These are phyloP conservation scores for Laguncularia racemosa DNA, from an alignment of 345 rosid genomes.

Conservation along the genomic window DNA sequence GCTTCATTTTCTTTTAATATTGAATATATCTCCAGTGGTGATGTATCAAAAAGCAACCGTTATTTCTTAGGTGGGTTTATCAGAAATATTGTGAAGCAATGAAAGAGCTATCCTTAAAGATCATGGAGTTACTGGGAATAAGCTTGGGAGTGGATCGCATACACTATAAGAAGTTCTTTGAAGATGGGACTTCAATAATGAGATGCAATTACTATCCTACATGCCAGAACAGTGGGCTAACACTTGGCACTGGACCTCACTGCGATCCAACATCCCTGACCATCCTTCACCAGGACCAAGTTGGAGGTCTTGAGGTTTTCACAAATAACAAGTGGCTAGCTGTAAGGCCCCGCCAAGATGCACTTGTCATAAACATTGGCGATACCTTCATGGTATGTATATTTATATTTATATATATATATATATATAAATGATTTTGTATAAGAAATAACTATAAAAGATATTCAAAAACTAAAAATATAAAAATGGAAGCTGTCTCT, in stretches of 20 bases:
- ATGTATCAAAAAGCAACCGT: neutral
- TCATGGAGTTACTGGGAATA: slow-evolving; percentile 40
- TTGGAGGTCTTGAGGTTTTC: slow-evolving; percentile 73
- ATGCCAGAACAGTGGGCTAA: slow-evolving; percentile 43
- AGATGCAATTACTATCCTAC: slow-evolving; percentile 63
- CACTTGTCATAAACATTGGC: slow-evolving; percentile 68
- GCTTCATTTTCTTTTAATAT: too few relatives aligned
- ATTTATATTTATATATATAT: too few relatives aligned
- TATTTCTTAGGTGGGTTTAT: slow-evolving; percentile 30
- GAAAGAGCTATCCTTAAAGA: slow-evolving; percentile 26
- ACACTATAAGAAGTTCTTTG: slow-evolving; percentile 29
- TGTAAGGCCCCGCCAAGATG: slow-evolving; percentile 47
- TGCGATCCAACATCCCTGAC: slow-evolving; percentile 74
- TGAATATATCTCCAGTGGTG: too few relatives aligned
- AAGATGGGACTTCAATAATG: slow-evolving; percentile 55
- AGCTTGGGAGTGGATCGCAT: slow-evolving; percentile 41
- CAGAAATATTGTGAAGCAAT: slow-evolving; percentile 43
- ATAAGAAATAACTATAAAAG: too few relatives aligned
- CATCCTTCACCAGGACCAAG: slow-evolving; percentile 80
- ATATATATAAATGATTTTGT: too few relatives aligned
- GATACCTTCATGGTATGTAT: slow-evolving; percentile 63
- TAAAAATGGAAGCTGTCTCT: too few relatives aligned
- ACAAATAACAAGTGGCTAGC: slow-evolving; percentile 50
- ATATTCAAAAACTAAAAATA: too few relatives aligned
- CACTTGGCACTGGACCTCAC: slow-evolving; percentile 93